Evolutionary conservation across 306 rosid genomes (phyloP), one percentile per base, ranked within the genome.

Genomic region (Argentina anserina): DNA sequence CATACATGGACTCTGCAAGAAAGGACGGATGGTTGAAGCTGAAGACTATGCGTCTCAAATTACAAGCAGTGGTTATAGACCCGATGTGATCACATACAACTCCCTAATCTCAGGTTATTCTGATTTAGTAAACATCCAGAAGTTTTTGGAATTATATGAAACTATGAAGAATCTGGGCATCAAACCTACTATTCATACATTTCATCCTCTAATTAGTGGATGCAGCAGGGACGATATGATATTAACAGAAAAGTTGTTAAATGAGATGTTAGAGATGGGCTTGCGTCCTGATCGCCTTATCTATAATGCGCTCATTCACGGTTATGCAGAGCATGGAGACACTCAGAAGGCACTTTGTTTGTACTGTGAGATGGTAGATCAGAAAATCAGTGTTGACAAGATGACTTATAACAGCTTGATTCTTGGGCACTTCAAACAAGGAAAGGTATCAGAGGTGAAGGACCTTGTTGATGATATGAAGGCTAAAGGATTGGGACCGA

Each of bases 351-450:
- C 91, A 37, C 56, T 80, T 71, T 83, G 84, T 72, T 65, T 90
- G 82, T 81, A 69, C 75, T 67, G 49, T 67, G 81, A 80, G 84
- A 90, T 92, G 98, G 65, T 81, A 45, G 82, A 77, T 73, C 82
- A 45, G 78, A 90, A 89, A 62, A 59, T 90, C 74, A 42, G 60
- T 37, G 64, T 78, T 2, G 97, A 90, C 85, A 92, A 81, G 80
- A 90, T 79, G 84, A 88, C 96, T 23, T 90, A 90, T 84, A 88
- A 88, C 79, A 80, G 87, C 82, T 85, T 92, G 82, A 92, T 92
- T 84, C 82, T 90, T 33, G 97, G 83, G 45, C 81, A 78, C 63
- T 77, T 88, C 36, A 83, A 81, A 77, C 90, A 80, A 75, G 70
- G 77, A 75, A 84, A 77, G 81, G 68, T 79, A 49, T 82, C 82